Base-by-base conservation (phyloP, 23 red algal species). In the Gracilaria gracilis region DNA sequence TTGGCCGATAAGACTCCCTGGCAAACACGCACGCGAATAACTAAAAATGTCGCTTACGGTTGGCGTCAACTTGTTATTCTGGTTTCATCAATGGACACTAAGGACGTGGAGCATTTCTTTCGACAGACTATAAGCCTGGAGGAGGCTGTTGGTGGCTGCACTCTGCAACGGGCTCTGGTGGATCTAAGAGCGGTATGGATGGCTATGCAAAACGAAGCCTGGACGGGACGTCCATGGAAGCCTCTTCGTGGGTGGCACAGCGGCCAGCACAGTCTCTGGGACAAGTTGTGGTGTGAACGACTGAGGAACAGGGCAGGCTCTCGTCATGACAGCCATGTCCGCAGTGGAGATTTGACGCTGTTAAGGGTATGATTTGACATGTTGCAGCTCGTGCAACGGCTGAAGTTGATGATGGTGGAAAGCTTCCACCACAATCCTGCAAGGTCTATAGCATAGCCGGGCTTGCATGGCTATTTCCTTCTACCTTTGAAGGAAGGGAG, bases 1-100 rank as follows among this genome's bases (percentile, higher is more conserved):
- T 17, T 71, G 66, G 31, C 5, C 35, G 27, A 71, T 3, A 39
- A 71, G 31, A 71, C n/a, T 2, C 66, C 66, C 31, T 71, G 66
- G 31, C 66, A 71, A 19, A 39, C 66, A 39, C n/a, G 66, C 4
- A 17, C 4, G 66, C 66, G 35, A 36, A 36, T 71, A 29, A 37
- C 66, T 2, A 71, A 71, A 19, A 71, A 71, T 71, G 66, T 39
- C 2, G 66, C 66, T 11, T 71, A 71, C 27, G 66, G 66, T 71
- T 71, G 66, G 66, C 28, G 66, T 34, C 66, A 71, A 19, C 15
- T 71, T 4, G 66, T 71, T 29, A 36, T 36, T 39, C 25, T 71
- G 66, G 28, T 71, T 34, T 71, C 66, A 16, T 24, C 25, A 37
- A 71, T 71, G 66, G 27, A 71, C 35, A 3, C 3, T 34, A 34